phyloP scores from a whole-genome alignment of 768 basidiomycete genomes.

The Mycena vitilis region DNA sequence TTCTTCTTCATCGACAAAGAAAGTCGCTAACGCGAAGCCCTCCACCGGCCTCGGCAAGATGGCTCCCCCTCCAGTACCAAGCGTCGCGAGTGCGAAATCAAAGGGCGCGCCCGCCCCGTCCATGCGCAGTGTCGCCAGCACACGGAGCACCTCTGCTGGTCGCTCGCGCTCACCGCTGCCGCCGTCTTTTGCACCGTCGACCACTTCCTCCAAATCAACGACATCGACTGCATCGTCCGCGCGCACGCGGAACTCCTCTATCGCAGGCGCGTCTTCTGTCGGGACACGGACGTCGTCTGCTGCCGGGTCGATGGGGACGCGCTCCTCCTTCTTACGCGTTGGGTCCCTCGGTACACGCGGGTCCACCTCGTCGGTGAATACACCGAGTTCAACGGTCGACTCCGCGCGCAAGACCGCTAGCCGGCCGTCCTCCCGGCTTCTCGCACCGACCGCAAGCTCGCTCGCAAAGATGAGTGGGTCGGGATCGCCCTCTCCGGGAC shows the following conservation, averaged over 20 bases:
- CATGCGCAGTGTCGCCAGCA: slow-evolving; percentile 30
- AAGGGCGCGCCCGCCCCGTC: slow-evolving; percentile 32
- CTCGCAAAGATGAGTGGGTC: slow-evolving; percentile 64
- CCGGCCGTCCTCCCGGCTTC: slow-evolving; percentile 54
- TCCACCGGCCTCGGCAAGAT: slow-evolving; percentile 20
- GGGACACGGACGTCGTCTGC: slow-evolving; percentile 49
- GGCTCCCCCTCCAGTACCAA: slow-evolving; percentile 20
- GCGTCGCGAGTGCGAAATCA: slow-evolving; percentile 17
- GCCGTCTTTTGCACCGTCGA: slow-evolving; percentile 27
- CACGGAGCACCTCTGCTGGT: slow-evolving; percentile 32
- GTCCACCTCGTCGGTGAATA: slow-evolving; percentile 32
- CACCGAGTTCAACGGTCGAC: slow-evolving; percentile 25
- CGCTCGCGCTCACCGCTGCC: slow-evolving; percentile 35
- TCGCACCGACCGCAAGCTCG: slow-evolving; percentile 84
- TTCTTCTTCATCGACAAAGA: slow-evolving; percentile 29
- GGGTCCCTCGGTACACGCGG: slow-evolving; percentile 43
- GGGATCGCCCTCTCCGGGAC: slow-evolving; percentile 33
- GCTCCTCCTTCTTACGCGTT: slow-evolving; percentile 51
- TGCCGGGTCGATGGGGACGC: slow-evolving; percentile 43
- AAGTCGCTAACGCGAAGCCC: slow-evolving; percentile 25
- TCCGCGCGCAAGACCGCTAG: slow-evolving; percentile 27
- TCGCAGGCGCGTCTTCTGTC: slow-evolving; percentile 54
- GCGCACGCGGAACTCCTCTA: slow-evolving; percentile 39
- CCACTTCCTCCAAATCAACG: slow-evolving; percentile 39
- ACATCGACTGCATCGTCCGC: slow-evolving; percentile 35